Conservation (phyloP, 2,329 filamentous ascomycete species). For the Ambrosiella xylebori region DNA sequence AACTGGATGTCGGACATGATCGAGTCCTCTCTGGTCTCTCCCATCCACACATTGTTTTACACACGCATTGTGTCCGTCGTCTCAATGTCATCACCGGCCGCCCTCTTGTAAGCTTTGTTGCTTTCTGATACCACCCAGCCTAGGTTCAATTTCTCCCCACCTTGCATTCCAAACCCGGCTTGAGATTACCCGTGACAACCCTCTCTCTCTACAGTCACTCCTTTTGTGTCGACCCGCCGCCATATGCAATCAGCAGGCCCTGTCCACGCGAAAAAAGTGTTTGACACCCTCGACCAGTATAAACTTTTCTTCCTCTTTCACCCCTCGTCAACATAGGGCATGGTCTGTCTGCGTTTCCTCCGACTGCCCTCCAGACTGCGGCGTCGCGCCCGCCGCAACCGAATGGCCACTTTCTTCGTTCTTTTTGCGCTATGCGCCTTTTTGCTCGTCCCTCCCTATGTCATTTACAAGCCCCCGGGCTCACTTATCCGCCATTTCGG, state of each 20-base stretch:
- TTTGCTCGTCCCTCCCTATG: conserved; percentile 36
- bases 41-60: not conserved
- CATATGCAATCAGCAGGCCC: no score
- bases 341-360: conserved; percentile 29
- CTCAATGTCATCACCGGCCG: not conserved
- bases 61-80: not conserved
- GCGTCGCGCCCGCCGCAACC: conserved; percentile 38
- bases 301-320: not conserved
- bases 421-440: conserved; percentile 23
- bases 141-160: not conserved
- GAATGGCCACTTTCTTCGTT: conserved; percentile 36
- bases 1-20: not conserved
- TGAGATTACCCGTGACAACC: not conserved
- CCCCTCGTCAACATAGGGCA: not conserved
- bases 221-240: no score
- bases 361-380: conserved; percentile 39
- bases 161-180: not conserved
- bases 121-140: not conserved
- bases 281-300: no score
- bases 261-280: no score
- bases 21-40: not conserved
- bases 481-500: conserved; percentile 54
- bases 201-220: not conserved
- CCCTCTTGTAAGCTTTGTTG: not conserved
- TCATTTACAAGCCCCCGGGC: conserved; percentile 67